Evolutionary conservation across 768 basidiomycete genomes (phyloP).

Genomic region (Suillus plorans): DNA sequence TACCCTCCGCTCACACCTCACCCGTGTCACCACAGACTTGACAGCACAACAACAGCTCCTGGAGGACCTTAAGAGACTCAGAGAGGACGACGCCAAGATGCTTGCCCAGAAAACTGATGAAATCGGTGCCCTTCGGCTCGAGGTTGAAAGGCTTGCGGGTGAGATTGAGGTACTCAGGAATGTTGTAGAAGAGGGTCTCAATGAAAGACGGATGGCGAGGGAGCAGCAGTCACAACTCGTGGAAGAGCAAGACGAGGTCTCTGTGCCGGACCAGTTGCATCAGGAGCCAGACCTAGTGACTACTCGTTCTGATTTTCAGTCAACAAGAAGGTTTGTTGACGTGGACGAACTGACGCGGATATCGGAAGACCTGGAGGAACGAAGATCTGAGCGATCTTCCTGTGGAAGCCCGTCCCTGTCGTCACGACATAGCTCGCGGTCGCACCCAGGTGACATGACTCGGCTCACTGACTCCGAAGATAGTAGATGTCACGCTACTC

Average conservation of each 20-base stretch:
- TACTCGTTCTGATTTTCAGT: slow-evolving; percentile 6
- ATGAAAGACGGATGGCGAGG: slow-evolving; percentile 61
- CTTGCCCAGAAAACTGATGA: slow-evolving; percentile 64
- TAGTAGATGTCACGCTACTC: neutral
- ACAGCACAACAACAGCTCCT: slow-evolving; percentile 74
- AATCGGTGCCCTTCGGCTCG: slow-evolving; percentile 63
- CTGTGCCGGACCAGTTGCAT: slow-evolving; percentile 9
- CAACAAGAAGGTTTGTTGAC: slow-evolving; percentile 44
- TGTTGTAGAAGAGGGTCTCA: slow-evolving; percentile 84
- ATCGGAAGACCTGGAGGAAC: slow-evolving; percentile 63
- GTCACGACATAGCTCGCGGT: slow-evolving; percentile 13
- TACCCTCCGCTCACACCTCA: slow-evolving; percentile 71
- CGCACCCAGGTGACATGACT: slow-evolving; percentile 4
- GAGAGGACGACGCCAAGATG: slow-evolving; percentile 60
- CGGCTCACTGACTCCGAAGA: neutral
- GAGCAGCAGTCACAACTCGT: slow-evolving; percentile 33
- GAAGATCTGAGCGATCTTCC: slow-evolving; percentile 51
- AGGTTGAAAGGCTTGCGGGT: slow-evolving; percentile 78
- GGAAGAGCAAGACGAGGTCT: slow-evolving; percentile 9
- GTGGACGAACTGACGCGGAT: slow-evolving; percentile 63
- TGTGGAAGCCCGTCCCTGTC: slow-evolving; percentile 20
- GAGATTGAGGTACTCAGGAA: slow-evolving; percentile 87
- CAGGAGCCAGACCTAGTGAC: slow-evolving; percentile 16
- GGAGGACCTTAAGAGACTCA: slow-evolving; percentile 57
- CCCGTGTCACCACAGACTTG: slow-evolving; percentile 76